A percentile compares a stretch with the other conserved stretches of the same genome.
Conservation (phyloP, 2,329 filamentous ascomycete species). For the Aspergillus flavus region DNA sequence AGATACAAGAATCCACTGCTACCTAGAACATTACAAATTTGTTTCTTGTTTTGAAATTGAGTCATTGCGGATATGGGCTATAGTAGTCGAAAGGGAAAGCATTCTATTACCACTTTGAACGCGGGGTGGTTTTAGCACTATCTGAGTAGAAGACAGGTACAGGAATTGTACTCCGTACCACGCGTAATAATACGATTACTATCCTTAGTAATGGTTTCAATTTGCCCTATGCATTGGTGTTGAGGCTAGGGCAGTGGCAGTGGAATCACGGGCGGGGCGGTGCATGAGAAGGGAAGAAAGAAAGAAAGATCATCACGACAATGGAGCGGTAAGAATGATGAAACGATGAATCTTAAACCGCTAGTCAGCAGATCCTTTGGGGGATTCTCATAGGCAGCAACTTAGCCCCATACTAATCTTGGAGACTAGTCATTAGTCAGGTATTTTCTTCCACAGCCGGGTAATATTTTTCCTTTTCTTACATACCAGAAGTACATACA, state of each 20-base stretch:
- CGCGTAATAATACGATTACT: constrained; percentile 17
- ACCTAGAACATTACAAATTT: not conserved
- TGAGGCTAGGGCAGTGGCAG: constrained; percentile 37
- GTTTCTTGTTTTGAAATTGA: not conserved
- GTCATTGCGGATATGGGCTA: not conserved
- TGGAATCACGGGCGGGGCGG: constrained; percentile 31
- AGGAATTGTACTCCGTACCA: not conserved
- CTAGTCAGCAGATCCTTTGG: constrained; percentile 22
- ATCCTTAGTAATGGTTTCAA: not conserved
- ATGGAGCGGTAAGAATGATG: constrained; percentile 25
- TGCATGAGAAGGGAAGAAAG: constrained; percentile 25
- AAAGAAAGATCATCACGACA: constrained; percentile 26
- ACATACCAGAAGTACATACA: not conserved
- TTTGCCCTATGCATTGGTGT: constrained; percentile 11
- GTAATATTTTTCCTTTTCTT: not conserved
- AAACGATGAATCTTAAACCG: constrained; percentile 22
- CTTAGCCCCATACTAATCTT: constrained; percentile 1
- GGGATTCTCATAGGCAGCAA: not conserved
- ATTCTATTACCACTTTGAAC: constrained; percentile 9
- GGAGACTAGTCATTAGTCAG: constrained; percentile 1
- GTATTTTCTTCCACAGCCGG: not conserved
- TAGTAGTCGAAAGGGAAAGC: not conserved
- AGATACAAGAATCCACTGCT: constrained; percentile 1
- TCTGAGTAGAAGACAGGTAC: not conserved
- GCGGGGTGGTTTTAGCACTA: constrained; percentile 10